phyloP scores from a whole-genome alignment of 2,329 filamentous ascomycete genomes.

The Aspergillus cejpii region DNA sequence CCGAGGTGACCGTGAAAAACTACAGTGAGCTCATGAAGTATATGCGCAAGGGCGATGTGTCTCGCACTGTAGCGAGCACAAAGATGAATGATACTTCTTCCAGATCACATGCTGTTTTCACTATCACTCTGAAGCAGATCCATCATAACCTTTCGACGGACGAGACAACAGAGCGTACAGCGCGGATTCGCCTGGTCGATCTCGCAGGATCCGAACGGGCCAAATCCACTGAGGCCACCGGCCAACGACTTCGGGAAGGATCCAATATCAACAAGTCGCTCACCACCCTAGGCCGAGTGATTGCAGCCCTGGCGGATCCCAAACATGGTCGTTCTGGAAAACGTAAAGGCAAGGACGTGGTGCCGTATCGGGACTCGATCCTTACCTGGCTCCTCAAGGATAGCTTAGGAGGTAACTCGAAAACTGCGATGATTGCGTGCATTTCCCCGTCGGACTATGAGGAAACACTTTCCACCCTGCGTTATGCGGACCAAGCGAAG shows the following conservation, averaged over 20 bases:
- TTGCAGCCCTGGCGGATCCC: slow-evolving; percentile 75
- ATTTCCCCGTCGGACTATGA: slow-evolving; percentile 95
- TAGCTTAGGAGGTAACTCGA: slow-evolving; percentile 90
- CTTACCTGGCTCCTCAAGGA: slow-evolving; percentile 87
- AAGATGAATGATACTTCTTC: slow-evolving; percentile 99
- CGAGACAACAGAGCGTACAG: slow-evolving; percentile 90
- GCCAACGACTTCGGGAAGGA: slow-evolving; percentile 81
- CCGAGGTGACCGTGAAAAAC: slow-evolving; percentile 82
- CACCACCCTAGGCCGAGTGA: slow-evolving; percentile 89
- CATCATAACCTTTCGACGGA: slow-evolving; percentile 97
- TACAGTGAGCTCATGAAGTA: slow-evolving; percentile 79
- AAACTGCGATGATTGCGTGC: slow-evolving; percentile 98
- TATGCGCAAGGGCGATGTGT: slow-evolving; percentile 85
- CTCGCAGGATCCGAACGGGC: slow-evolving; percentile 91
- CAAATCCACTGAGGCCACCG: slow-evolving; percentile 91
- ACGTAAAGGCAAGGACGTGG: slow-evolving; percentile 62
- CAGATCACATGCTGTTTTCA: slow-evolving; percentile 94
- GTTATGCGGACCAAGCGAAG: slow-evolving; percentile 97
- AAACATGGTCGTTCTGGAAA: slow-evolving; percentile 53
- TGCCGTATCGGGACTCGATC: slow-evolving; percentile 88
- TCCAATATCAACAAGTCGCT: slow-evolving; percentile 99
- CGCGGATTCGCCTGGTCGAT: slow-evolving; percentile 89
- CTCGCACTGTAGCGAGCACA: slow-evolving; percentile 82
- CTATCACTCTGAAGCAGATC: slow-evolving; percentile 95
- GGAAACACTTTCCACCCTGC: slow-evolving; percentile 88